Conservation (phyloP, 2,329 filamentous ascomycete genomes). For the Aspergillus sp. region DNA sequence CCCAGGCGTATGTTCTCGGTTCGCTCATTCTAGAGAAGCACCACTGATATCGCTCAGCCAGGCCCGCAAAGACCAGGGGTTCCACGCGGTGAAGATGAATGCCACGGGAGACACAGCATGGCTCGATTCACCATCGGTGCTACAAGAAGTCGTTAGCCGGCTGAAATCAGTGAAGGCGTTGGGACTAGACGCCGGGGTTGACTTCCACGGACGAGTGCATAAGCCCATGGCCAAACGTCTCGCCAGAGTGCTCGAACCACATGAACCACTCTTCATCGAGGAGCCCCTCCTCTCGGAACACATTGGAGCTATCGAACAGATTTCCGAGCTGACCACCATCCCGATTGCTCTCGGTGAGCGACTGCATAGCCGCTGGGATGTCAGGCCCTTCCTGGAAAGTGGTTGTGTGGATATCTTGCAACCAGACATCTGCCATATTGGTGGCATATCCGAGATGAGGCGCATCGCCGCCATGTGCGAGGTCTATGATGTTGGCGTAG, state of each 20-base stretch:
- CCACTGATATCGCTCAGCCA: constrained; percentile 2
- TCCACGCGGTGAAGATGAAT: constrained; percentile 67
- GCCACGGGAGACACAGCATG: constrained; percentile 67
- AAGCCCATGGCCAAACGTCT: constrained; percentile 79
- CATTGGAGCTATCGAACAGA: constrained; percentile 62
- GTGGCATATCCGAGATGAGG: constrained; percentile 70
- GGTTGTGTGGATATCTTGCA: constrained; percentile 70
- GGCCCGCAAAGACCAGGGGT: constrained; percentile 53
- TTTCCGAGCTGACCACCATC: constrained; percentile 56
- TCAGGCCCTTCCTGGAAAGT: constrained; percentile 69
- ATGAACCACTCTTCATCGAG: constrained; percentile 71
- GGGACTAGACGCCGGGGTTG: constrained; percentile 71
- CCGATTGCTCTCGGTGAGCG: constrained; percentile 74
- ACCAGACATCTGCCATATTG: constrained; percentile 70
- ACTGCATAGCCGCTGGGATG: constrained; percentile 71
- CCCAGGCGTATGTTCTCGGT: constrained; percentile 22
- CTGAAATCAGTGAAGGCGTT: constrained; percentile 68
- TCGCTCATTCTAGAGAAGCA: too few relatives aligned
- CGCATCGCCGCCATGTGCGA: constrained; percentile 71
- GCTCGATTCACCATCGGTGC: constrained; percentile 68
- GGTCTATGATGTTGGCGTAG: constrained; percentile 70
- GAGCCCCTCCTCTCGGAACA: constrained; percentile 72
- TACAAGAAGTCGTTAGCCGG: constrained; percentile 65
- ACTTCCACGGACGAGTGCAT: constrained; percentile 76
- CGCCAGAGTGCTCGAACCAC: constrained; percentile 64